Base-by-base conservation (phyloP, 176 grass and related monocot genomes). In the Aegilops tauschii region DNA sequence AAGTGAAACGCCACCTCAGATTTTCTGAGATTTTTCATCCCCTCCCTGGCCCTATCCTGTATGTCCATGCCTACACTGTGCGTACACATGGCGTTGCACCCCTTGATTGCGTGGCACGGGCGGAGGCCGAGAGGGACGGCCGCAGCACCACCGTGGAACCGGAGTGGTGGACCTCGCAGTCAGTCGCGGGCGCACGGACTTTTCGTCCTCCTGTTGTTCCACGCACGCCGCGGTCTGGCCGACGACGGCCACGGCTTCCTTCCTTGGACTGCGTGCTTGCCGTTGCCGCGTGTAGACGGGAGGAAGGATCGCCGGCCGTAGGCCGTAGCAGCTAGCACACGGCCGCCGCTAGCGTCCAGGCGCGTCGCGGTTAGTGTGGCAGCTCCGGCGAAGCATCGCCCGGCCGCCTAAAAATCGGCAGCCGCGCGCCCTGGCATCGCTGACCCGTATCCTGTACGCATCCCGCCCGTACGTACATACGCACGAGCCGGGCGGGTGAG, bases 401-500 rank as follows among this genome's bases (percentile, higher is more conserved):
- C 23, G 5, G 37, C 3, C 75, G 14, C 64, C 73, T 79, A 81
- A 73, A 63, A 73, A 64, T 81, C 68, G 77, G 49, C 49, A 34
- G 27, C 25, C 82, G 68, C 78, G 36, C 56, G 39, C 3, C 12
- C 65, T 31, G 35, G 56, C 88, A 31, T 21, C 25, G 45, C 79
- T 89, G 81, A 90, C 83, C 17, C 49, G 47, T 85, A 85, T 68
- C 37, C 87, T 70, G 86, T 45, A 62, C 36, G 86, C 18, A 62
- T 29, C 23, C 10, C 29, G 78, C 13, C 69, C 18, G 9, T 20
- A 12, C 5, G 69, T 42, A 42, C 39, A 42, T 42, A 42, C 69
- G 69, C 12, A 12, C 32, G 34, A 21, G 66, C 32, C 32, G 32
- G 7, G 8, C 5, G 67, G 3, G 17, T 37, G 63, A 20, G 16